Evolutionary conservation across 164 flowering plant species (phyloP).

Genomic region (Chloranthus sessilifolius): DNA sequence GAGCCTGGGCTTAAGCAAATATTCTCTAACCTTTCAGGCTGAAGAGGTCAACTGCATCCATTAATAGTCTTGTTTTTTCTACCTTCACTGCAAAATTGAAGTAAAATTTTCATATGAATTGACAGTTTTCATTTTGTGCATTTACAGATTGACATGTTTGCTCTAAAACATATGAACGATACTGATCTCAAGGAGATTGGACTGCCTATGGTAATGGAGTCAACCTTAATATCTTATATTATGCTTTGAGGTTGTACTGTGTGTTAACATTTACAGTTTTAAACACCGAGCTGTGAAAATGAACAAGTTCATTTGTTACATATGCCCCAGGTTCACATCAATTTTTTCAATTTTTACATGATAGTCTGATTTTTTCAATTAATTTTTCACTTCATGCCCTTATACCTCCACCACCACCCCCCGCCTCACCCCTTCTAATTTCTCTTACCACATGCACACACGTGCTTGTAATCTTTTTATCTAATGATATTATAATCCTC

Average conservation of each 20-base stretch:
- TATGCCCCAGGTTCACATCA: neutral
- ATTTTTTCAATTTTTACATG: neutral
- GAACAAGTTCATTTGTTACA: no score
- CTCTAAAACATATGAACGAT: slow-evolving; percentile 5
- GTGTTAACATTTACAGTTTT: no score
- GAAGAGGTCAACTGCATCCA: slow-evolving; percentile 5
- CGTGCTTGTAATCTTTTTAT: neutral
- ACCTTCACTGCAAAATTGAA: no score
- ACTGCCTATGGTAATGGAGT: slow-evolving; percentile 4
- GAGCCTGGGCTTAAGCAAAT: slow-evolving; percentile 7
- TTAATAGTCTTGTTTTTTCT: no score
- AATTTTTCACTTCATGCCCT: neutral
- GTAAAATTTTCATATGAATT: no score
- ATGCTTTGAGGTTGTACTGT: no score
- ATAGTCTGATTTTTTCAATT: neutral
- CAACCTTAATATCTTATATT: no score
- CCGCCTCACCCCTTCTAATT: neutral
- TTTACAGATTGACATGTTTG: slow-evolving; percentile 6
- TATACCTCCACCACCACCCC: neutral
- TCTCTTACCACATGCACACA: neutral
- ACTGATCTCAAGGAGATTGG: slow-evolving; percentile 6
- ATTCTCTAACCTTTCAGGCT: slow-evolving; percentile 2
- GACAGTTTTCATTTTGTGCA: neutral
- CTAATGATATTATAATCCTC: neutral
- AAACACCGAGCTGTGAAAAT: no score